Base-by-base conservation (phyloP, 31 red algal species). In the Asparagopsis taxiformis region DNA sequence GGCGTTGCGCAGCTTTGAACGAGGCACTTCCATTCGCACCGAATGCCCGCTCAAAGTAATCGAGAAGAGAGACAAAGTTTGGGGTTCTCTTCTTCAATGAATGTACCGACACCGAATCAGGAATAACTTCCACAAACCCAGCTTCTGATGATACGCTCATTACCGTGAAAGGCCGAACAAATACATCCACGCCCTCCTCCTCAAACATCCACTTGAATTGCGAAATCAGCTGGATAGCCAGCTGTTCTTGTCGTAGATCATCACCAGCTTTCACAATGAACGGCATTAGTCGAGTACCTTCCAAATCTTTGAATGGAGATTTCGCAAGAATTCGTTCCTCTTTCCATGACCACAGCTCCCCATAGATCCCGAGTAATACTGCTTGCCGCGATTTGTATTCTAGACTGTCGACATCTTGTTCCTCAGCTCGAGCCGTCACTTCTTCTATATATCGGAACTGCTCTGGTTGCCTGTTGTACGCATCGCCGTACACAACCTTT, bases 231-330 rank as follows among this genome's bases (percentile, higher is more conserved):
- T 95, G 92, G 51, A 93, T 87, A 17, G 97, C 97, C 3, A 99
- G 66, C 60, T 95, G 92, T 67, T 99, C 97, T 67, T 99, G 97
- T 65, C 97, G 77, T 17, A 99, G 66, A 72, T 99, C 91, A 71
- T 99, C 97, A 3, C 90, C 85, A 63, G 91, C 92, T 75, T 99
- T 99, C 26, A 99, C 97, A 55, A 99, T 99, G 32, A 99, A 95
- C 4, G 97, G 84, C 80, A 87, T 83, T 2, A 99, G 74, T 32
- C 75, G 58, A 28, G 83, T 72, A 28, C 82, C 82, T 30, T 75
- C 60, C 58, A 95, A 62, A 11, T 77, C 36, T 13, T 80, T 77
- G 69, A 96, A 95, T 17, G 97, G 97, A 17, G 97, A 99, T 20
- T 67, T 81, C 3, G 35, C 20, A 35, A 93, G 57, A 17, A 98